Percentiles rank a stretch among this genome's conserved stretches.
Conservation (phyloP, 2,329 filamentous ascomycete species). For the Ophiostoma piceae region DNA sequence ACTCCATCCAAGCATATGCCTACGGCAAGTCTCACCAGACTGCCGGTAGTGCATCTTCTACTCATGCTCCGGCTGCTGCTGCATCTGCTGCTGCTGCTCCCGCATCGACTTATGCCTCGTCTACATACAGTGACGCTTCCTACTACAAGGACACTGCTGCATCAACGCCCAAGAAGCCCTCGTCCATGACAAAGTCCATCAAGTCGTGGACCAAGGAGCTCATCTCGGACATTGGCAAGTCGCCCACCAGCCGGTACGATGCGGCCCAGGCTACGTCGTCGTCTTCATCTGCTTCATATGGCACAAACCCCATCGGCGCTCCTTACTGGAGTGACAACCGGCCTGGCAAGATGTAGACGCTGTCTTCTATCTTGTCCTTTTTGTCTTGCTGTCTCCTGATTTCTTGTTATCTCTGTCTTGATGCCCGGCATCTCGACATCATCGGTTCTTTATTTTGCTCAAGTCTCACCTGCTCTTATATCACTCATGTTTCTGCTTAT, state of each 20-base stretch:
- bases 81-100: constrained; percentile 29
- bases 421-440: too few species aligned
- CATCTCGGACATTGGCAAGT: constrained; percentile 24
- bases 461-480: not conserved
- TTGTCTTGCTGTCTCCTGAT: too few species aligned
- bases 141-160: constrained; percentile 28
- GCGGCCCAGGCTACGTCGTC: not conserved
- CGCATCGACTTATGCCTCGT: constrained; percentile 18
- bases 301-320: constrained; percentile 13
- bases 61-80: constrained; percentile 20
- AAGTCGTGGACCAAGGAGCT: constrained; percentile 26
- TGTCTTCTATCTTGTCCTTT: not conserved
- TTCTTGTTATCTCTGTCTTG: not conserved
- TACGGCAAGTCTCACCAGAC: constrained; percentile 7
- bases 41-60: constrained; percentile 32
- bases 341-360: constrained; percentile 5
- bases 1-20: constrained; percentile 25
- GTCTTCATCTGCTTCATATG: not conserved
- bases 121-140: constrained; percentile 17
- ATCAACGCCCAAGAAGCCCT: not conserved
- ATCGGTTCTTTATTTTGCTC: not conserved
- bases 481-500: not conserved
- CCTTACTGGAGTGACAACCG: constrained; percentile 14
- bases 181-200: constrained; percentile 16
- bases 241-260: constrained; percentile 26